phyloP scores from a whole-genome alignment of 2,329 filamentous ascomycete genomes.

The Venturia asperata region DNA sequence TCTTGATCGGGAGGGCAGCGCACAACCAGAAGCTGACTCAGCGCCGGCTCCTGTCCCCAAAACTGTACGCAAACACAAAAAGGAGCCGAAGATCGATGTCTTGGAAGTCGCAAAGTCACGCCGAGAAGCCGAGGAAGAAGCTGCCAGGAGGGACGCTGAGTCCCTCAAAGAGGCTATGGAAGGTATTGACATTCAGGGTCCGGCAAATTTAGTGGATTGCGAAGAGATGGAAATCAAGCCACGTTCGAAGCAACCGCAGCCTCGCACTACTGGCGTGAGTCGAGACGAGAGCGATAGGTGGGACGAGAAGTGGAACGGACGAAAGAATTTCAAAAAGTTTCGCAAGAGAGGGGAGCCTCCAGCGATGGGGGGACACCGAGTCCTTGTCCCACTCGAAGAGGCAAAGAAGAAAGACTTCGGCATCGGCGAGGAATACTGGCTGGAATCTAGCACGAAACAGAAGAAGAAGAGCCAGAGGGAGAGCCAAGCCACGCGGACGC shows the following conservation, averaged over 20 bases:
- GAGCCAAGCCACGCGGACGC: neutral
- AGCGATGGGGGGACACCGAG: slow-evolving; percentile 38
- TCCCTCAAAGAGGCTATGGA: slow-evolving; percentile 50
- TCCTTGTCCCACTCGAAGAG: slow-evolving; percentile 66
- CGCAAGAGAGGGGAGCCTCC: slow-evolving; percentile 44
- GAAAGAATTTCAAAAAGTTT: slow-evolving; percentile 95
- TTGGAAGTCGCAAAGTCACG: slow-evolving; percentile 54
- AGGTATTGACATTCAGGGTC: slow-evolving; percentile 61
- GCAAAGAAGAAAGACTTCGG: slow-evolving; percentile 65
- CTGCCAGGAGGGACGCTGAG: slow-evolving; percentile 58
- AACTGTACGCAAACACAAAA: slow-evolving; percentile 40
- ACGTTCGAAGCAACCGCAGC: slow-evolving; percentile 22
- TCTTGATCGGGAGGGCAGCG: slow-evolving; percentile 36
- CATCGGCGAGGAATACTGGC: slow-evolving; percentile 70
- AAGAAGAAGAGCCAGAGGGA: slow-evolving; percentile 13
- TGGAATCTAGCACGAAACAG: slow-evolving; percentile 37
- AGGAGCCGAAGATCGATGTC: slow-evolving; percentile 60
- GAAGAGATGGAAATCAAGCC: slow-evolving; percentile 63
- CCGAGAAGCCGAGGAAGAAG: slow-evolving; percentile 47
- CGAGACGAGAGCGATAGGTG: slow-evolving; percentile 55
- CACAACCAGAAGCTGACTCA: slow-evolving; percentile 22
- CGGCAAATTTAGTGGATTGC: slow-evolving; percentile 67
- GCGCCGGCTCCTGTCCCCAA: slow-evolving; percentile 20
- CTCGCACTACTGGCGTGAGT: slow-evolving; percentile 25
- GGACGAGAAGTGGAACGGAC: slow-evolving; percentile 86